phyloP scores from a whole-genome alignment of 2,329 filamentous ascomycete species.

The Elsinoe arachidis region DNA sequence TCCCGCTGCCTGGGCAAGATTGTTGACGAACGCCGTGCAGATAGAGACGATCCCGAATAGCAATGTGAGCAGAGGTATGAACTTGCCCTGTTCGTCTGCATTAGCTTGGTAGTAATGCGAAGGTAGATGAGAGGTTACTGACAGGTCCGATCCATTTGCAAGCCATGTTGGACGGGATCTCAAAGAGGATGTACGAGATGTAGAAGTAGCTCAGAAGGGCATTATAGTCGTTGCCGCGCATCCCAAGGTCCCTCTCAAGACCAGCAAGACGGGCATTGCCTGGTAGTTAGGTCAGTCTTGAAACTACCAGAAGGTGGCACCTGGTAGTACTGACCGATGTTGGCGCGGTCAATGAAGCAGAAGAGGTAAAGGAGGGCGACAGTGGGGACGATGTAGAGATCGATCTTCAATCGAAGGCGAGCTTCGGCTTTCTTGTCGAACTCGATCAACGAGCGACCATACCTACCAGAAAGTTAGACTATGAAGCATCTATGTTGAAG shows the following conservation, averaged over 20 bases:
- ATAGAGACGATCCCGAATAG: conserved; percentile 56
- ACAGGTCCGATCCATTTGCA: conserved; percentile 62
- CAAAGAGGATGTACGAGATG: conserved; percentile 63
- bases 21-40: conserved; percentile 56
- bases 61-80: conserved; percentile 54
- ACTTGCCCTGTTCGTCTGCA: conserved; percentile 45
- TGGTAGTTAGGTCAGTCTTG: conserved; percentile 23
- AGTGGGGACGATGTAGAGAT: conserved; percentile 56
- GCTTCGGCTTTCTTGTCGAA: conserved; percentile 52
- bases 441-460: conserved; percentile 43
- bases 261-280: conserved; percentile 55
- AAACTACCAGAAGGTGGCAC: neutral
- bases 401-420: conserved; percentile 54
- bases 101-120: too few relatives aligned
- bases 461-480: conserved; percentile 25
- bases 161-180: conserved; percentile 59
- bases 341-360: conserved; percentile 67
- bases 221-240: conserved; percentile 64
- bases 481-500: neutral
- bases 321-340: conserved; percentile 50
- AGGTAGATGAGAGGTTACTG: too few relatives aligned
- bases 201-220: conserved; percentile 60
- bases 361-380: conserved; percentile 61
- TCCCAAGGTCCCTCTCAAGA: conserved; percentile 49
- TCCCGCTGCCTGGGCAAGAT: conserved; percentile 44